Evolutionary conservation across 108 stramenopile genomes (phyloP).

Genomic region (Stephanodiscus minutulus): DNA sequence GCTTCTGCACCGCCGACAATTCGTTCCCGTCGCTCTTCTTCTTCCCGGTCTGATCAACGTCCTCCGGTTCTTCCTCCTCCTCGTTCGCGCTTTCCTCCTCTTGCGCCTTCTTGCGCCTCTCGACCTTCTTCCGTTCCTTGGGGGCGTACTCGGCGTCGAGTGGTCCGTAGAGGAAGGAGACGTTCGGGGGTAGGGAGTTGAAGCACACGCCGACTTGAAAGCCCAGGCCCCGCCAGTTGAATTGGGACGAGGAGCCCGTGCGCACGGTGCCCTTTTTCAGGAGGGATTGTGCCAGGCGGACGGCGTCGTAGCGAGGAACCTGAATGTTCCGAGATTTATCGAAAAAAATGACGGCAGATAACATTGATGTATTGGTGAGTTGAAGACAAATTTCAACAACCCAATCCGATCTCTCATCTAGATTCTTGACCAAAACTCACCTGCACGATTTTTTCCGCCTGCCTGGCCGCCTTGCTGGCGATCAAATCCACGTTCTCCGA

Average conservation of each 20-base stretch:
- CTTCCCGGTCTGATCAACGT: slow-evolving; percentile 44
- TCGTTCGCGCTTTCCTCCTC: slow-evolving; percentile 47
- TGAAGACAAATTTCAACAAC: not conserved
- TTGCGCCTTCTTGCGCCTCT: slow-evolving; percentile 27
- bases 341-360: not conserved
- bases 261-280: slow-evolving; percentile 50
- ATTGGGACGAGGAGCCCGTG: slow-evolving; percentile 41
- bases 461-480: slow-evolving; percentile 57
- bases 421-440: slow-evolving; percentile 49
- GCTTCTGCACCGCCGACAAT: slow-evolving; percentile 68
- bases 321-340: slow-evolving; percentile 20
- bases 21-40: slow-evolving; percentile 61
- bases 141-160: slow-evolving; percentile 51
- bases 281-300: slow-evolving; percentile 55
- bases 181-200: slow-evolving; percentile 68
- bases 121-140: slow-evolving; percentile 60
- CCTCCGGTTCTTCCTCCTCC: slow-evolving; percentile 68
- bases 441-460: slow-evolving; percentile 78
- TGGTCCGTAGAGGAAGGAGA: slow-evolving; percentile 76
- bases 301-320: slow-evolving; percentile 85
- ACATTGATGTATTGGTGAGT: not conserved
- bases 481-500: slow-evolving; percentile 80
- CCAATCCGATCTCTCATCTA: not conserved
- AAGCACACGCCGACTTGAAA: slow-evolving; percentile 76
- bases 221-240: slow-evolving; percentile 75